These are phyloP conservation scores for Cryptococcus amylolentus DNA, from an alignment of 1,284 basidiomycete species.

Conservation along the genomic window DNA sequence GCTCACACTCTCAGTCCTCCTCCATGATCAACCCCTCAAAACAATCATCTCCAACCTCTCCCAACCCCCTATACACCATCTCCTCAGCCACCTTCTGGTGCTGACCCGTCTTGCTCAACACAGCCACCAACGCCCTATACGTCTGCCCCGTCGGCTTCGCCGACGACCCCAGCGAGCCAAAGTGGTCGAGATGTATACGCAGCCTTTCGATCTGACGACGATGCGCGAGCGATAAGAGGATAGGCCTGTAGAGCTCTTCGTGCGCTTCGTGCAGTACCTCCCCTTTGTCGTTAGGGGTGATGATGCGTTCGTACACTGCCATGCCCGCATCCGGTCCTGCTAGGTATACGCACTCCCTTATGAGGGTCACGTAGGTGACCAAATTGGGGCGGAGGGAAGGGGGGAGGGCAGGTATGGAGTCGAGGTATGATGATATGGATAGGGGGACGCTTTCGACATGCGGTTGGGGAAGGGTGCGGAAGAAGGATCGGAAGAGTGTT, in stretches of 20 bases:
- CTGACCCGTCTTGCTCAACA: slow-evolving; percentile 11
- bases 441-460: background rate
- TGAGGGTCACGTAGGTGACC: slow-evolving; percentile 24
- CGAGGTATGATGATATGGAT: slow-evolving; percentile 25
- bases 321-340: slow-evolving; percentile 6
- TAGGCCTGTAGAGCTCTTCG: no score
- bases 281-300: slow-evolving; percentile 15
- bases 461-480: slow-evolving; percentile 15
- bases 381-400: slow-evolving; percentile 23
- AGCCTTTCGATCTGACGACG: no score
- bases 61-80: slow-evolving; percentile 6
- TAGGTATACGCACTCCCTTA: slow-evolving; percentile 21
- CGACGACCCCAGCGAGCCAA: background rate
- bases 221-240: no score
- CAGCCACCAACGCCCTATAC: slow-evolving; percentile 16
- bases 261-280: slow-evolving; percentile 10
- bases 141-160: slow-evolving; percentile 1
- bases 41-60: no score
- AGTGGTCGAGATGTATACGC: no score
- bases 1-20: background rate
- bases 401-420: slow-evolving; percentile 4
- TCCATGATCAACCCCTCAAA: no score
- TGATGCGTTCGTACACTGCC: background rate
- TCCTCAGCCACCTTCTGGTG: slow-evolving; percentile 9
- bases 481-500: slow-evolving; percentile 26